These are phyloP conservation scores for Paxillus involutus DNA, from an alignment of 768 basidiomycete genomes.

Conservation along the genomic window DNA sequence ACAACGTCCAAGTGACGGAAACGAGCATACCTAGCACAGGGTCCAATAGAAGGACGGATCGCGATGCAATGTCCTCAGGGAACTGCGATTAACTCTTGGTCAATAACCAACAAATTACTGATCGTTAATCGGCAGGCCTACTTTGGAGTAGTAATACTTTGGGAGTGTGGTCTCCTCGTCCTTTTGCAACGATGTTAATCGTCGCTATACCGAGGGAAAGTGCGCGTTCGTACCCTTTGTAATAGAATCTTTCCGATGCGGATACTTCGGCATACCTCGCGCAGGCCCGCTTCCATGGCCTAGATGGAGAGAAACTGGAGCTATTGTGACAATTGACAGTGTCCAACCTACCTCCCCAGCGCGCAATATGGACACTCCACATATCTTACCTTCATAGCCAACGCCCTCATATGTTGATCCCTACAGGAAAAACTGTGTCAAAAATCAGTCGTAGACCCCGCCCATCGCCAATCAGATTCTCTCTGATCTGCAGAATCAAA, in stretches of 20 bases:
- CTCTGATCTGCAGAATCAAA: constrained; percentile 1
- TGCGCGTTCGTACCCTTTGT: constrained; percentile 64
- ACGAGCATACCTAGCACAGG: constrained; percentile 85
- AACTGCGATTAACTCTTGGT: constrained; percentile 47
- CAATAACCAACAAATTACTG: not conserved
- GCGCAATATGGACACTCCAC: constrained; percentile 91
- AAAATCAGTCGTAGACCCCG: not conserved
- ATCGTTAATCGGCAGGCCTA: constrained; percentile 19
- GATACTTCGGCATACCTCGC: constrained; percentile 92
- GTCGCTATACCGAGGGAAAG: not conserved
- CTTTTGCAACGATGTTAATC: constrained; percentile 36
- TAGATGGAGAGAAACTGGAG: constrained; percentile 25
- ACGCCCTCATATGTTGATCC: constrained; percentile 88
- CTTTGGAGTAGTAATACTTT: constrained; percentile 91
- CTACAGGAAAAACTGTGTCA: constrained; percentile 31
- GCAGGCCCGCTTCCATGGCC: constrained; percentile 97
- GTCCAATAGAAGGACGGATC: constrained; percentile 93
- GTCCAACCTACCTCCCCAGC: constrained; percentile 74
- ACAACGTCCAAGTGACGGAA: not conserved
- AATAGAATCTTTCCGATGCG: constrained; percentile 98
- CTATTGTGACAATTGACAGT: not conserved
- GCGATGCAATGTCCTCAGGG: constrained; percentile 86
- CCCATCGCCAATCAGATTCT: not conserved
- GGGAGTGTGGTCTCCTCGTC: constrained; percentile 94
- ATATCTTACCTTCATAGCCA: constrained; percentile 94